phyloP scores from a whole-genome alignment of 1,284 basidiomycete genomes.

The Neonothopanus nambi region DNA sequence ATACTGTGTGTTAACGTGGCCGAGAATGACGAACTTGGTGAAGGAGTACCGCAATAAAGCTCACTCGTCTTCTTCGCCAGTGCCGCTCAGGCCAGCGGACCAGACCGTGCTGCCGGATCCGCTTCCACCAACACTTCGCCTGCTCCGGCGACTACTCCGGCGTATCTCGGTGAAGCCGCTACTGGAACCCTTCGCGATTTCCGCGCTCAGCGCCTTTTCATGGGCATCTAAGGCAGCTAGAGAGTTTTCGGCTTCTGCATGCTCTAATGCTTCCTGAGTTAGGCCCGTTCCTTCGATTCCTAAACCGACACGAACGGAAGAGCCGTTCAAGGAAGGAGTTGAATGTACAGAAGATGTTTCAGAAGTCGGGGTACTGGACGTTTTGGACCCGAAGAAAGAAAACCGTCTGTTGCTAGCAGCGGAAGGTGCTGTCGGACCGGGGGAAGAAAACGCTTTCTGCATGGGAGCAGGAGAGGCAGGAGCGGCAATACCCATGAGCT shows the following conservation, averaged over 20 bases:
- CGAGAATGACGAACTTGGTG: too few species aligned
- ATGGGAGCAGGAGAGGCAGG: slow-evolving; percentile 35
- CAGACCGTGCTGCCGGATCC: slow-evolving; percentile 75
- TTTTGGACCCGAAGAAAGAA: slow-evolving; percentile 65
- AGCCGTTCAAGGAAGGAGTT: slow-evolving; percentile 35
- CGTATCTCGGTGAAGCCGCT: slow-evolving; percentile 79
- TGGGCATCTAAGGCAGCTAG: slow-evolving; percentile 74
- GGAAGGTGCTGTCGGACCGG: slow-evolving; percentile 33
- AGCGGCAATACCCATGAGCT: slow-evolving; percentile 84
- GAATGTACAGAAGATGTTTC: slow-evolving; percentile 52
- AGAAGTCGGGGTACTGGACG: slow-evolving; percentile 40
- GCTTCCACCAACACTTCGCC: slow-evolving; percentile 46
- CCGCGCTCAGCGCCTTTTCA: slow-evolving; percentile 69
- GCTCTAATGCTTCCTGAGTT: slow-evolving; percentile 74
- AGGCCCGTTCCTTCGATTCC: slow-evolving; percentile 46
- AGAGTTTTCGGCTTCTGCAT: slow-evolving; percentile 71
- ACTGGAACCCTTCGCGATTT: slow-evolving; percentile 70
- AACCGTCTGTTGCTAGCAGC: slow-evolving; percentile 50
- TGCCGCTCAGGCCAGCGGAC: slow-evolving; percentile 77
- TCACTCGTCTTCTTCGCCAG: slow-evolving; percentile 47
- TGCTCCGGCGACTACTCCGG: slow-evolving; percentile 54
- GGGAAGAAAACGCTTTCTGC: slow-evolving; percentile 42
- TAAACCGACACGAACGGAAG: slow-evolving; percentile 34
- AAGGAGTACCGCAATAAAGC: too few species aligned
- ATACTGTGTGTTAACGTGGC: too few species aligned